Base-by-base conservation (phyloP, 2,329 filamentous ascomycete genomes). In the Rhytidhysteron rufulum region DNA sequence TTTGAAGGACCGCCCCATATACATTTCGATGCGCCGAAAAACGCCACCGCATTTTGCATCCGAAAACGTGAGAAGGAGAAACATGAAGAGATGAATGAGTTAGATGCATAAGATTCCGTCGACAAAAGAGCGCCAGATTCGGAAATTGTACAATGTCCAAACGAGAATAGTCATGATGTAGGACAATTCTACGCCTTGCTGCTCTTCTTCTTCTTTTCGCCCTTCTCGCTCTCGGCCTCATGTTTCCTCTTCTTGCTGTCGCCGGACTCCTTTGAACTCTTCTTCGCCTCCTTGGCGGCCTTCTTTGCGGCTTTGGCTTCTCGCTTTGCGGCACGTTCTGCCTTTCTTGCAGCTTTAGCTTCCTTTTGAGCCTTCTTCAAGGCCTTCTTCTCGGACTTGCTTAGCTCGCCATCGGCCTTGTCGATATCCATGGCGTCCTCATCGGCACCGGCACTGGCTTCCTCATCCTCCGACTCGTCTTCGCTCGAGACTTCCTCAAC, bases 151-250 rank as follows among this genome's bases (percentile, higher is more conserved):
- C n/a, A n/a, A n/a, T n/a, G n/a, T n/a, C n/a, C n/a, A n/a, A n/a
- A n/a, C n/a, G n/a, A n/a, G n/a, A n/a, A n/a, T n/a, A n/a, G n/a
- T n/a, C n/a, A n/a, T n/a, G n/a, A n/a, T n/a, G n/a, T n/a, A n/a
- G n/a, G n/a, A 20, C 35, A 20, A 25, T 34, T 53, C 51, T 65
- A 65, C 20, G 53, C 62, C 58, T 66, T 64, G 58, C 54, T 66
- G 74, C 84, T 83, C 61, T 75, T 72, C 68, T 80, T 80, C 67
- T 79, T 80, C 65, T 85, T 77, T 69, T 85, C 79, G 65, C 77
- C 76, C 66, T 78, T 77, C 53, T 70, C 68, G 47, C 60, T 70
- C 48, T 73, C 71, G 44, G 68, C 65, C 48, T 70, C 63, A 49
- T 66, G 65, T 56, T 71, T 72, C 50, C 69, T 65, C 62, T 71